Evolutionary conservation across 2,329 filamentous ascomycete species (phyloP), one percentile per base, ranked within the genome.

Genomic region (Colletotrichum scovillei): DNA sequence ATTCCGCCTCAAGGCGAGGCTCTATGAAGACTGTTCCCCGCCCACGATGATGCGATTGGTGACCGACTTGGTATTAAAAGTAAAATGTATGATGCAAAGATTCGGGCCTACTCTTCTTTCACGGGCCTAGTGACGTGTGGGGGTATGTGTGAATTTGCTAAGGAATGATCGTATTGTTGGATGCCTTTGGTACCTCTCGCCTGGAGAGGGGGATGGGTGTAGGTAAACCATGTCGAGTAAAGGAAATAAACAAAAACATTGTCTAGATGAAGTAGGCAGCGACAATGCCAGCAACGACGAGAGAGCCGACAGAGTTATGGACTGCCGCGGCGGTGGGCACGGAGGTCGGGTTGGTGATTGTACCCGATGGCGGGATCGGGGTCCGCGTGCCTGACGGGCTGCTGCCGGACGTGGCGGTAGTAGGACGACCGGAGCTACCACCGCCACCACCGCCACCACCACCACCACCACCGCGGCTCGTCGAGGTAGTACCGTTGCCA

Each of bases 201-300:
- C 52, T 55, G 24, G 9, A 28, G 24, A 24, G n/a, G 52, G 52
- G n/a, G 19, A 3, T 30, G 30, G 30, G 26, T 30, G 30, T 30
- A 30, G 52, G 52, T 28, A n/a, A 12, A 38, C 11, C 22, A 8
- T 5, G 52, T 55, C 52, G 52, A 55, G 22, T 12, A 55, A 14
- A 22, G 24, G 30, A 5, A 7, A 9, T 22, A 16, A 16, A 3
- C 3, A 9, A 32, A 28, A 14, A 6, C 19, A 14, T 4, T 11
- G 55, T 62, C 83, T 83, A 88, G 66, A 88, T 71, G 70, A 88
- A 78, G 76, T 81, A 84, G 67, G 79, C 84, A 59, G 80, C 85
- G 11, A 82, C 75, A 38, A 85, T 70, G 26, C 84, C 86, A 28
- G 83, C 77, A 14, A 81, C 78, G 7, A 81, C 85, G 35, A 82